Evolutionary conservation across 2,329 filamentous ascomycete species (phyloP).

Genomic region (Colletotrichum lindemuthianum): DNA sequence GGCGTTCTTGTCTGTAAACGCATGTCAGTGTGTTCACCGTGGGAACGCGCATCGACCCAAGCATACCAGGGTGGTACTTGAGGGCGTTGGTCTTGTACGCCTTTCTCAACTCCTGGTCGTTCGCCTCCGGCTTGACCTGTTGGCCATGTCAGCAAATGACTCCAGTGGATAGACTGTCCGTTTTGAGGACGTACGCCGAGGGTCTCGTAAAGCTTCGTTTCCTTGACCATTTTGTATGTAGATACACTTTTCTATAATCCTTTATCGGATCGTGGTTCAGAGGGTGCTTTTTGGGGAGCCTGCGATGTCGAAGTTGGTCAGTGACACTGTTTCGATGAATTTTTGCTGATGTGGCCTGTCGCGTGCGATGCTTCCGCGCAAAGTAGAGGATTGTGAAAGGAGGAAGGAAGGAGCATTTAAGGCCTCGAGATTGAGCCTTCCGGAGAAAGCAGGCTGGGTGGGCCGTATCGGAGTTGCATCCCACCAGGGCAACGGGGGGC

Average conservation of each 20-base stretch:
- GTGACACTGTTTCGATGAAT: neutral
- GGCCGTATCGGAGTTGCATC: neutral
- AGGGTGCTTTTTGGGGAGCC: slow-evolving; percentile 25
- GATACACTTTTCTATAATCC: slow-evolving; percentile 24
- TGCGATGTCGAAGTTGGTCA: slow-evolving; percentile 15
- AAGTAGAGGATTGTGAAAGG: neutral
- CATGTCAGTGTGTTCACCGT: slow-evolving; percentile 4
- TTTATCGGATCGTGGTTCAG: slow-evolving; percentile 9
- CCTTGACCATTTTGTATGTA: slow-evolving; percentile 73
- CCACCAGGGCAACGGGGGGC: neutral
- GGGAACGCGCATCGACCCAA: neutral
- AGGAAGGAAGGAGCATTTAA: neutral
- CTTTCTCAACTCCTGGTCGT: slow-evolving; percentile 89
- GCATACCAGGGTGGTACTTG: slow-evolving; percentile 84
- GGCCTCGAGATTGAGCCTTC: slow-evolving; percentile 1
- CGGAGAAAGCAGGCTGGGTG: neutral
- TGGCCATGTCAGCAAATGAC: neutral
- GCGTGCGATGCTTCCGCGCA: too few relatives aligned
- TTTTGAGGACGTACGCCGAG: slow-evolving; percentile 71
- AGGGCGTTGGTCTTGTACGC: slow-evolving; percentile 86
- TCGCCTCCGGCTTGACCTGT: slow-evolving; percentile 81
- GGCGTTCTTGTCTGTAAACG: slow-evolving; percentile 87
- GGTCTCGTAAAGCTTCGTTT: slow-evolving; percentile 81
- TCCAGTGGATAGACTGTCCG: neutral
- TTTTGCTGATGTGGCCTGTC: too few relatives aligned